Evolutionary conservation across 768 basidiomycete species (phyloP).

Genomic region (Ramaria rubella): DNA sequence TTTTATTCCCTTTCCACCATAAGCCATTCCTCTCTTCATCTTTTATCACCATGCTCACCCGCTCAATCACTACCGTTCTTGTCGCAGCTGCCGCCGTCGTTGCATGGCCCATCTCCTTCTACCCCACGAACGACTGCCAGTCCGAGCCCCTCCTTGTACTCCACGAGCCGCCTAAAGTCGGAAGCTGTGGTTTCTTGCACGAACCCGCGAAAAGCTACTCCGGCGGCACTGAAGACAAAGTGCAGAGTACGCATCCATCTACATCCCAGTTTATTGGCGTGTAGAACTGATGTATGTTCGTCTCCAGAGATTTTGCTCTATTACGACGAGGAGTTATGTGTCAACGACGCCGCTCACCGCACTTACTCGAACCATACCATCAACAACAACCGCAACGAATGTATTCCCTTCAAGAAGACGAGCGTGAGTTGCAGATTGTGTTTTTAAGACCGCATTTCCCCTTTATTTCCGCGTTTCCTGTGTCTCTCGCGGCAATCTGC

Average conservation of each 20-base stretch:
- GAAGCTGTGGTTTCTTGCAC: neutral
- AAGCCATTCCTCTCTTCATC: neutral
- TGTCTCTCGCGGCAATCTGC: neutral
- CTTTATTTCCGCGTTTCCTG: neutral
- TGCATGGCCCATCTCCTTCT: slow-evolving; percentile 3
- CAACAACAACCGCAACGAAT: neutral
- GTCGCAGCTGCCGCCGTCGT: neutral
- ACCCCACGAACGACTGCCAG: neutral
- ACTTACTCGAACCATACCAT: neutral
- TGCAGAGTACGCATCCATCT: slow-evolving; percentile 1
- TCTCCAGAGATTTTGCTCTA: neutral
- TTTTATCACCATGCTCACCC: neutral
- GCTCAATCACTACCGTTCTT: neutral
- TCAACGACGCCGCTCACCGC: neutral
- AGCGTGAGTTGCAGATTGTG: neutral
- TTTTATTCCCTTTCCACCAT: neutral
- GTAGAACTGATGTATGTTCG: neutral
- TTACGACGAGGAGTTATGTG: neutral
- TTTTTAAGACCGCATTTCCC: neutral
- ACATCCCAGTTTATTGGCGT: too few relatives aligned
- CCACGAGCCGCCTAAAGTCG: neutral
- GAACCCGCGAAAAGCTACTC: neutral
- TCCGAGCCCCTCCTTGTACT: neutral
- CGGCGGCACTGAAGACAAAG: neutral
- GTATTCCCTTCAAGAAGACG: neutral